Conservation (phyloP, 106 monocot genomes). For the Apostasia ramifera region DNA sequence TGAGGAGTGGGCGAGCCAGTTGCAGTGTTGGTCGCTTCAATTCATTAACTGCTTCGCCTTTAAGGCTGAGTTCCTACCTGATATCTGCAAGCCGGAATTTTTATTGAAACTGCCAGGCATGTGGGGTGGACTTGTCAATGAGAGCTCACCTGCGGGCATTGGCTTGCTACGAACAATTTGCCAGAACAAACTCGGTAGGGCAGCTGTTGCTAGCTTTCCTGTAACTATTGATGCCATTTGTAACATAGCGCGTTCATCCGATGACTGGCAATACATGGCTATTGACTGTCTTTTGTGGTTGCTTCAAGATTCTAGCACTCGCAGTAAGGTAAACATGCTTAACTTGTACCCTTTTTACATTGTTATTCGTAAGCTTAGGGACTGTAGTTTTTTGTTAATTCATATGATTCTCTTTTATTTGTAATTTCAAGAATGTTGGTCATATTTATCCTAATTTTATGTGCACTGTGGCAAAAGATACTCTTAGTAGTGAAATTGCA, state of each 20-base stretch:
- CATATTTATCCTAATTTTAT: no score
- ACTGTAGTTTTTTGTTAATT: no score
- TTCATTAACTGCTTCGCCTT: constrained; percentile 99
- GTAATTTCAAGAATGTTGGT: no score
- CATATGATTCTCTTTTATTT: no score
- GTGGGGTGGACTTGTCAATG: constrained; percentile 99
- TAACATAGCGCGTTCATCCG: constrained; percentile 87
- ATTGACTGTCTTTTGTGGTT: constrained; percentile 96
- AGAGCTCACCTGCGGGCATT: constrained; percentile 97
- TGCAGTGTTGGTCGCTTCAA: constrained; percentile 99
- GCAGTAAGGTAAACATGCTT: constrained; percentile 53
- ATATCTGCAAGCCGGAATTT: constrained; percentile 87
- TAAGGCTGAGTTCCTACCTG: constrained; percentile 83
- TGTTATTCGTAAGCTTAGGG: no score
- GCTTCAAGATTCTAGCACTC: constrained; percentile 69
- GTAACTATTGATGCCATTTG: constrained; percentile 77
- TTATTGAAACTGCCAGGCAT: constrained; percentile 75
- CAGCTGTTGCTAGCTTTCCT: constrained; percentile 47
- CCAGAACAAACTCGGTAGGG: constrained; percentile 85
- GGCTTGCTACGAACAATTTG: constrained; percentile 89
- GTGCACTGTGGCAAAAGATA: no score
- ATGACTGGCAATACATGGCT: constrained; percentile 99
- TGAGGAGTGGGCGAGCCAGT: constrained; percentile 99
- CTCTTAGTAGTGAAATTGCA: no score
- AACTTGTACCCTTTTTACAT: no score